Evolutionary conservation across 78 protist species (phyloP), one percentile per base, ranked within the genome.

Genomic region (Dictyostelium firmibasis): DNA sequence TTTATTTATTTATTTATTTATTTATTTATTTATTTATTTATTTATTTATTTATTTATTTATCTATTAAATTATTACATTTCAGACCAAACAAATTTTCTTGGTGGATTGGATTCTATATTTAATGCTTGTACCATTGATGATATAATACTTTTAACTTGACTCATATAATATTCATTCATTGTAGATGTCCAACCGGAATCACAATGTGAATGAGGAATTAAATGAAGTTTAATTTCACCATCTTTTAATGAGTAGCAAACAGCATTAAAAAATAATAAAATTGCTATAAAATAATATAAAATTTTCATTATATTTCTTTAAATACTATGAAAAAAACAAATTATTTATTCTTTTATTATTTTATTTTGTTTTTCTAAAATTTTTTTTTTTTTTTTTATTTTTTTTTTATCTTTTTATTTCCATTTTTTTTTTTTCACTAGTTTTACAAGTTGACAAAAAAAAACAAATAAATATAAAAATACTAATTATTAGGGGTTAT

Each of bases 21-120:
- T n/a, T n/a, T n/a, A n/a, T n/a, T n/a, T n/a, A n/a, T n/a, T n/a
- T n/a, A n/a, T n/a, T n/a, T n/a, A n/a, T n/a, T n/a, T n/a, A n/a
- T n/a, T n/a, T n/a, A n/a, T n/a, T n/a, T n/a, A n/a, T n/a, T n/a
- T n/a, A n/a, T n/a, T n/a, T n/a, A n/a, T n/a, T n/a, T n/a, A n/a
- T n/a, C n/a, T n/a, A n/a, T n/a, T n/a, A n/a, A n/a, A n/a, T n/a
- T n/a, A n/a, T 38, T 87, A 78, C 94, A 89, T 89, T 78, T 89
- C 94, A n/a, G 88, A 89, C 94, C 94, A 89, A 78, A 50, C 33
- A 53, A 89, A 84, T 41, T 41, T 84, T 84, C 89, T 84, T 25
- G 35, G 36, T 41, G 67, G 60, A 27, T 69, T 67, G 1, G 79
- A 4, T 72, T 72, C 79, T 9, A 38, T 11, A 31, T 23, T 67